Evolutionary conservation across 257 asterid species (phyloP).

Genomic region (Solanum bulbocastanum): DNA sequence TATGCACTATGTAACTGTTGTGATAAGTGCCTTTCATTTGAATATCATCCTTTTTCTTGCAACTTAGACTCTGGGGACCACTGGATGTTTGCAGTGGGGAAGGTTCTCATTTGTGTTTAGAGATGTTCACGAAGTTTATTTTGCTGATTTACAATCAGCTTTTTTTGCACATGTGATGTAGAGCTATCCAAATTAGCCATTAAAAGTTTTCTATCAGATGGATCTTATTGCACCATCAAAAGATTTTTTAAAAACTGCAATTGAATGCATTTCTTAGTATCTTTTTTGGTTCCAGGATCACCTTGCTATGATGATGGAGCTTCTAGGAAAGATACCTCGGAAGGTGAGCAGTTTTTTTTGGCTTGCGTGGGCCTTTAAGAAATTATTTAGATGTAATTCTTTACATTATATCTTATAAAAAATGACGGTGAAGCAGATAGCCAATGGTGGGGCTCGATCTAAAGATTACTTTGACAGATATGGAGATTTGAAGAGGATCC

Average conservation of each 20-base stretch:
- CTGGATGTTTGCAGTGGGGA: not conserved
- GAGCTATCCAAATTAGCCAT: not conserved
- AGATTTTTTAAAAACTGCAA: not conserved
- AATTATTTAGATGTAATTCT: not conserved
- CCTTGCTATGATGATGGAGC: slow-evolving; percentile 98
- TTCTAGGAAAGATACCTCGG: slow-evolving; percentile 90
- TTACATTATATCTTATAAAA: not conserved
- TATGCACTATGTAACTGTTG: not conserved
- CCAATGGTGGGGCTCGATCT: slow-evolving; percentile 73
- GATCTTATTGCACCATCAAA: not conserved
- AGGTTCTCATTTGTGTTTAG: not conserved
- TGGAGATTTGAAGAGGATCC: slow-evolving; percentile 92
- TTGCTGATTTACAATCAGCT: not conserved
- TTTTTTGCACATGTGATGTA: not conserved
- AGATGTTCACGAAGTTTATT: not conserved
- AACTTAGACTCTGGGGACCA: not conserved
- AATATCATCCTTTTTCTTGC: not conserved
- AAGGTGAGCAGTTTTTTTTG: slow-evolving; percentile 42
- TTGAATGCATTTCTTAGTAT: not conserved
- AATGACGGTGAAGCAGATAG: slow-evolving; percentile 37
- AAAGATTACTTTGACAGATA: slow-evolving; percentile 87
- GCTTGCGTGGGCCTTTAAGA: not conserved
- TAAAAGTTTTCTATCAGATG: not conserved
- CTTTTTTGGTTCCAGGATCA: slow-evolving; percentile 51
- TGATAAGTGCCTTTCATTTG: not conserved